Base-by-base conservation (phyloP, 1,139 yeast species). In the Insectozyma bohioensis region DNA sequence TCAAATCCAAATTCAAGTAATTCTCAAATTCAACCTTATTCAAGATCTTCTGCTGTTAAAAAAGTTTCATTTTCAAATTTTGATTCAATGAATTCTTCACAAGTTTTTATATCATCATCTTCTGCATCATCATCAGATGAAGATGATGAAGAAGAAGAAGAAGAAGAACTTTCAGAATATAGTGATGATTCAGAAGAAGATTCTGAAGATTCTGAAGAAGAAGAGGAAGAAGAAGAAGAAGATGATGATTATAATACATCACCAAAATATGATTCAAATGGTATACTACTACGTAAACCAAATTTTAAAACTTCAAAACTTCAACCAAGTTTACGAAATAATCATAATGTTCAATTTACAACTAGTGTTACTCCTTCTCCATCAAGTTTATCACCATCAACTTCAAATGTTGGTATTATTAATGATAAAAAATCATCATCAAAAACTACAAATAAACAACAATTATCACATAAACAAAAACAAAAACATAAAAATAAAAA, bases 31-130 rank as follows among this genome's bases (percentile, higher is more conserved):
- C 28, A 40, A 22, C 13, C 28, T 8, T 37, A 33, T 21, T n/a
- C n/a, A n/a, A 15, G 14, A 8, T 19, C 37, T 5, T 15, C 35
- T 20, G 12, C 28, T 13, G 20, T 24, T 12, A 43, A 43, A 20
- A 41, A 36, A 19, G 47, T 43, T 7, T 42, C 46, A 13, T 43
- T 43, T 35, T 39, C 44, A 10, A 42, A 43, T 24, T 35, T 40
- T 8, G 37, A 40, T 15, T 41, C 45, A 5, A 33, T 23, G n/a
- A 35, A 42, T 25, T 28, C 39, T 1, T 42, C 46, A 4, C 40
- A 36, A 14, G 34, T 40, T n/a, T 31, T 34, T 24, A 31, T 36
- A 20, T 33, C 39, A 13, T 26, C 33, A 3, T 18, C 30, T 11
- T 13, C 34, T 8, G 31, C 40, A 3, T 38, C 41, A 8, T 30